phyloP scores from a whole-genome alignment of 129 eudicot species.

The Artemisia argyi region DNA sequence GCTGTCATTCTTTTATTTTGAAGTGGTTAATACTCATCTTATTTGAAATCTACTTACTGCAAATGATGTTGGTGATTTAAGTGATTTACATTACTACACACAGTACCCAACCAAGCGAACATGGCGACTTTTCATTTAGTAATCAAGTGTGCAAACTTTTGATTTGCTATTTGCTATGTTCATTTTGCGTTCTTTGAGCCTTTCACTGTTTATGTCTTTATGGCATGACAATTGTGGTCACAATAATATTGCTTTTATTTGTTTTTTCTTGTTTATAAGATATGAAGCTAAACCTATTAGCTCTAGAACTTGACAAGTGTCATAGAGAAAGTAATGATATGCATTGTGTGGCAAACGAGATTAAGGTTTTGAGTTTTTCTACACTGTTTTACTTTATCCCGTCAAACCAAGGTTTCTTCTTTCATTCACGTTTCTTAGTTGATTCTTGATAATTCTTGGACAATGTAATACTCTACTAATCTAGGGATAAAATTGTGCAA shows the following conservation, averaged over 20 bases:
- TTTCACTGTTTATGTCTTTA: neutral
- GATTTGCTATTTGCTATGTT: neutral
- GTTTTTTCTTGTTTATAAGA: neutral
- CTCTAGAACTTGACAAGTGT: neutral
- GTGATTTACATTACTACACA: neutral
- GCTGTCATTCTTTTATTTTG: conserved; percentile 1
- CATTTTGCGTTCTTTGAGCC: neutral
- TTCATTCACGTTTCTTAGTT: neutral
- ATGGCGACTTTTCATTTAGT: neutral
- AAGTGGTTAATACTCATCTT: neutral
- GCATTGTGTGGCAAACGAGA: neutral
- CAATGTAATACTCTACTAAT: neutral
- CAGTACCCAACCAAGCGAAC: neutral
- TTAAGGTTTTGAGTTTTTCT: neutral
- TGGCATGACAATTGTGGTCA: neutral
- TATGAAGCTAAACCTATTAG: neutral
- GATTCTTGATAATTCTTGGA: neutral
- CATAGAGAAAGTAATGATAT: neutral
- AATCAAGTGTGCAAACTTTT: neutral
- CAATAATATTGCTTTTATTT: neutral
- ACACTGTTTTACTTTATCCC: neutral
- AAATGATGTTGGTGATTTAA: neutral
- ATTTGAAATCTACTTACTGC: neutral
- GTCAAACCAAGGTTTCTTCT: neutral
- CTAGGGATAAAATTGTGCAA: neutral